Evolutionary conservation across 306 rosid genomes (phyloP).

Genomic region (Chamaecrista fasciculata): DNA sequence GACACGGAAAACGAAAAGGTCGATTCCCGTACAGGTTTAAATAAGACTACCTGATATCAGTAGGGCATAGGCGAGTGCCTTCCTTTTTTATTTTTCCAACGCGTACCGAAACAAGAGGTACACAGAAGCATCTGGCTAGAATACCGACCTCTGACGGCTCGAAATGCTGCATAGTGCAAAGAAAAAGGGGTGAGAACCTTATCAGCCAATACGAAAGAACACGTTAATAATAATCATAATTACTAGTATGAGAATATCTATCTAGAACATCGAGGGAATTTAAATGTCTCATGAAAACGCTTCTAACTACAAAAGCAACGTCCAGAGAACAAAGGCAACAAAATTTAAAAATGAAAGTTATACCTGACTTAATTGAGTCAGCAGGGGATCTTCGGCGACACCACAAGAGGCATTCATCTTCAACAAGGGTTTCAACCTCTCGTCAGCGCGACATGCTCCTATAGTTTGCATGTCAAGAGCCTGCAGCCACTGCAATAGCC

Average conservation of each 20-base stretch:
- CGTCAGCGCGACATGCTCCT: slow-evolving; percentile 68
- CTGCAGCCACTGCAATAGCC: slow-evolving; percentile 59
- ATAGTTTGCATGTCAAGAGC: slow-evolving; percentile 65
- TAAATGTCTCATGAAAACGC: not conserved
- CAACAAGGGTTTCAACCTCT: slow-evolving; percentile 66
- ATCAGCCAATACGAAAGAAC: not conserved
- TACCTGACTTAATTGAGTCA: slow-evolving; percentile 67
- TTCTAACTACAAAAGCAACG: not conserved
- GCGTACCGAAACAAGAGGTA: slow-evolving; percentile 90
- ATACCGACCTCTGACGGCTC: slow-evolving; percentile 93
- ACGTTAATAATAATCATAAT: not conserved
- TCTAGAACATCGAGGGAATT: not conserved
- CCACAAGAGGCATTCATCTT: slow-evolving; percentile 52
- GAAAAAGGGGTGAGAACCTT: not conserved
- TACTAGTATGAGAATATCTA: not conserved
- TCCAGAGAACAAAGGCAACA: not conserved
- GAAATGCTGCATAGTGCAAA: slow-evolving; percentile 62
- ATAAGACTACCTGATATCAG: slow-evolving; percentile 58
- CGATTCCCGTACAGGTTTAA: not conserved
- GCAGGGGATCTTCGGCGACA: slow-evolving; percentile 62
- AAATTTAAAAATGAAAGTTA: slow-evolving; percentile 10
- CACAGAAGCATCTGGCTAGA: slow-evolving; percentile 93
- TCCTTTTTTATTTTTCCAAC: slow-evolving; percentile 79
- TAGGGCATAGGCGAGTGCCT: slow-evolving; percentile 67
- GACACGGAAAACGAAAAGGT: not conserved